Conservation (phyloP, 768 basidiomycete species). For the Suillus plorans region DNA sequence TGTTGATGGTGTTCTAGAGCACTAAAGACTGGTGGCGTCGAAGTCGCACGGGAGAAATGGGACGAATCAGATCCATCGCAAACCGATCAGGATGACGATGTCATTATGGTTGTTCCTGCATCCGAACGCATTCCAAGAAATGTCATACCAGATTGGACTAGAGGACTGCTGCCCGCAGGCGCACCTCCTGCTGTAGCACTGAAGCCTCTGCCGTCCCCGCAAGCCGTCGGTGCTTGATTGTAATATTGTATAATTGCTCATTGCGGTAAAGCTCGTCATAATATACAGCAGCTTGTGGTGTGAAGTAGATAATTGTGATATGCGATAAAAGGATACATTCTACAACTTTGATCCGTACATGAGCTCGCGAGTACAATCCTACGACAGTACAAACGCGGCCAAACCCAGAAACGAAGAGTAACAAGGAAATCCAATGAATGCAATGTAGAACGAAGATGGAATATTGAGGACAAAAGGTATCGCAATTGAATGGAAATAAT, state of each 20-base stretch:
- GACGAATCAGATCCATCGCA: constrained; percentile 59
- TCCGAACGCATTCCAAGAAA: constrained; percentile 35
- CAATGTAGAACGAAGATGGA: constrained; percentile 4
- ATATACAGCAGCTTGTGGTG: neutral
- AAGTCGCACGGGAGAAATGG: constrained; percentile 83
- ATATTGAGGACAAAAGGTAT: neutral
- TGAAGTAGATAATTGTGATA: constrained; percentile 1
- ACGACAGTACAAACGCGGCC: constrained; percentile 4
- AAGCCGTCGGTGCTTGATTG: constrained; percentile 36
- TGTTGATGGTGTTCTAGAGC: constrained; percentile 43
- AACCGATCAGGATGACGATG: constrained; percentile 41
- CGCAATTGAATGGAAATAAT: neutral
- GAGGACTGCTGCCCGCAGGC: constrained; percentile 56
- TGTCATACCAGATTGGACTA: constrained; percentile 83
- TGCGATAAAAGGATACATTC: constrained; percentile 4
- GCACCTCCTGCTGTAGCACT: constrained; percentile 54
- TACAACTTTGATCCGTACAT: constrained; percentile 7
- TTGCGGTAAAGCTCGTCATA: neutral
- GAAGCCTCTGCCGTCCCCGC: constrained; percentile 17
- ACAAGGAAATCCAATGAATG: neutral
- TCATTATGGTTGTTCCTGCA: constrained; percentile 13
- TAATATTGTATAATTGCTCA: constrained; percentile 12
- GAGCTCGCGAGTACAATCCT: constrained; percentile 1
- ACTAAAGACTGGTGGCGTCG: constrained; percentile 83
- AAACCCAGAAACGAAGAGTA: neutral